Evolutionary conservation across 208 protist genomes (phyloP), one percentile per base, ranked within the genome.

Genomic region (Trypanosoma brucei): DNA sequence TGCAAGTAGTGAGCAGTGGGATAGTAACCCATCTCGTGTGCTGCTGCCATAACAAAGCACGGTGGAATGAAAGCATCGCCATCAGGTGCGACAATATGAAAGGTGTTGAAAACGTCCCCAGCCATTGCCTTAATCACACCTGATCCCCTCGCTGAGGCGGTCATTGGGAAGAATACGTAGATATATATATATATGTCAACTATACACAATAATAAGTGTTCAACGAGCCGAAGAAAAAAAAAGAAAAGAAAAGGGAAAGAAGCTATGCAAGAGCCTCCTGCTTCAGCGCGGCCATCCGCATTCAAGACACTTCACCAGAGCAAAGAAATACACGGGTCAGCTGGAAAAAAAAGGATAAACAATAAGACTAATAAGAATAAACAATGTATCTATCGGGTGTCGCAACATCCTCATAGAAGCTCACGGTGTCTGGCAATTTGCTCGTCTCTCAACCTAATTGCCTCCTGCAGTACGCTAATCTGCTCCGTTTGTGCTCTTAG

Each of bases 381-480:
- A 55, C 14, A 7, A 55, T 55, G 31, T 5, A 7, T 34, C 42
- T 46, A 46, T 46, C 11, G 42, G 11, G 11, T 46, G 11, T 46
- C 42, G 42, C 42, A 46, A 11, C 11, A 0, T 11, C 42, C 11
- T 37, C 46, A 22, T 39, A 94, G 67, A 33, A 94, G 71, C 34
- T 72, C 59, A 11, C 69, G 59, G 53, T 94, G 88, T 9, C 84
- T 78, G 52, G 84, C 65, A 35, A 94, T 77, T 44, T 91, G 84
- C 49, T 78, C 59, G 30, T 94, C 88, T 3, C 88, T 79, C 48
- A 86, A 67, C 33, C 65, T 65, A n/a, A 94, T 57, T 3, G 85
- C 79, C 62, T 91, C 84, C 65, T 92, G 76, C 8, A 94, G 65
- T 5, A 79, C 63, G 52, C 81, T 68, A 48, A 94, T 55, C 68